Evolutionary conservation across 2,329 filamentous ascomycete species (phyloP).

Genomic region (Myriosclerotinia curreyana): DNA sequence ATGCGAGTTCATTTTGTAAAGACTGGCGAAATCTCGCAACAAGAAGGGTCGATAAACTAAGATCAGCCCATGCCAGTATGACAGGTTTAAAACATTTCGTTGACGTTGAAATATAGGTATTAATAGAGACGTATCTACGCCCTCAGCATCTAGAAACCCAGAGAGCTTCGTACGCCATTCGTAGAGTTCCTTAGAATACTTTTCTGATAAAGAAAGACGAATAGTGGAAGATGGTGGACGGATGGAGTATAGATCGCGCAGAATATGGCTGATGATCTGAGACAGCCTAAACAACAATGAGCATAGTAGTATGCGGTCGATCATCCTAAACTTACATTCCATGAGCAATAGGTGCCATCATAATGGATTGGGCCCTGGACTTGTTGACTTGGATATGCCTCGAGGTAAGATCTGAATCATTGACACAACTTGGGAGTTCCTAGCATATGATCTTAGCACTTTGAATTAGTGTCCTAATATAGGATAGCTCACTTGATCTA

Average conservation of each 20-base stretch:
- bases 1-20: constrained; percentile 23
- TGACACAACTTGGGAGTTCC: constrained; percentile 52
- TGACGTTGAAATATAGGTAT: constrained; percentile 50
- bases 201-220: constrained; percentile 42
- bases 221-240: constrained; percentile 34
- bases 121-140: constrained; percentile 44
- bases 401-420: constrained; percentile 49
- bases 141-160: constrained; percentile 45
- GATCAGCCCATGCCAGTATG: constrained; percentile 41
- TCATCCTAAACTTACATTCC: constrained; percentile 37
- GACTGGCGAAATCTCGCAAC: constrained; percentile 37
- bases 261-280: constrained; percentile 45
- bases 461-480: neutral
- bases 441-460: constrained; percentile 5
- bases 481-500: constrained; percentile 48
- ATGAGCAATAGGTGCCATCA: constrained; percentile 47
- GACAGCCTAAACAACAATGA: constrained; percentile 39
- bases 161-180: constrained; percentile 47
- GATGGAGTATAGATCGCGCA: constrained; percentile 46
- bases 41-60: constrained; percentile 39
- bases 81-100: constrained; percentile 40
- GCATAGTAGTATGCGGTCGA: neutral
- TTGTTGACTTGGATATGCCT: constrained; percentile 34
- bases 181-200: constrained; percentile 44
- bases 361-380: constrained; percentile 40